Base-by-base conservation (phyloP, 1,139 yeast species). In the Magnusiomyces suaveolens region DNA sequence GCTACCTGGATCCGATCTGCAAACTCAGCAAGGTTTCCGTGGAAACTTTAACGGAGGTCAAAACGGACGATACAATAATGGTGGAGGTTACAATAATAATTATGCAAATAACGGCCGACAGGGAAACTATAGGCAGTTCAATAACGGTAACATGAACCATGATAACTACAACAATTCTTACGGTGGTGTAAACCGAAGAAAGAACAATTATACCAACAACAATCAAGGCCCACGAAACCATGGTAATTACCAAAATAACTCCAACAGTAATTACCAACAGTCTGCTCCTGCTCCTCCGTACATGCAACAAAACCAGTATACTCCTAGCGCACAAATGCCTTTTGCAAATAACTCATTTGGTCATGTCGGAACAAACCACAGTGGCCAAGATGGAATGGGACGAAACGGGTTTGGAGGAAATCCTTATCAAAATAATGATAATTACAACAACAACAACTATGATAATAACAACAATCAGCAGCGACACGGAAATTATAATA, bases 61-160 rank as follows among this genome's bases (percentile, higher is more conserved):
- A 36, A 36, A 25, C 43, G 14, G 52, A n/a, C 61, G 64, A 4
- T 61, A 62, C 20, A 60, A 65, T 38, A 61, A 62, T 36, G 59
- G 65, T 51, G 61, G 62, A 39, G 53, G 54, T 25, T 46, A 48
- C 25, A 56, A 48, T 29, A 41, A 54, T 25, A 26, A 53, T 38
- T 48, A 54, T 29, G 50, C 57, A 46, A 48, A 55, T 44, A 20
- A 39, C 39, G 39, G 55, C 48, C 43, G 46, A 33, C 50, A 55
- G 33, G 49, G 59, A 52, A 54, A 60, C 26, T 49, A 57, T 43
- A 48, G 56, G 26, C 46, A 54, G 47, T 52, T 56, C 43, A 46
- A 57, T 24, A 56, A 64, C 52, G 57, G 65, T 24, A 50, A 59
- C 39, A 16, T 3, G 4, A 36, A 18, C 18, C 41, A 36, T 36